Base-by-base conservation (phyloP, 768 basidiomycete genomes). In the Collybia mongolica region DNA sequence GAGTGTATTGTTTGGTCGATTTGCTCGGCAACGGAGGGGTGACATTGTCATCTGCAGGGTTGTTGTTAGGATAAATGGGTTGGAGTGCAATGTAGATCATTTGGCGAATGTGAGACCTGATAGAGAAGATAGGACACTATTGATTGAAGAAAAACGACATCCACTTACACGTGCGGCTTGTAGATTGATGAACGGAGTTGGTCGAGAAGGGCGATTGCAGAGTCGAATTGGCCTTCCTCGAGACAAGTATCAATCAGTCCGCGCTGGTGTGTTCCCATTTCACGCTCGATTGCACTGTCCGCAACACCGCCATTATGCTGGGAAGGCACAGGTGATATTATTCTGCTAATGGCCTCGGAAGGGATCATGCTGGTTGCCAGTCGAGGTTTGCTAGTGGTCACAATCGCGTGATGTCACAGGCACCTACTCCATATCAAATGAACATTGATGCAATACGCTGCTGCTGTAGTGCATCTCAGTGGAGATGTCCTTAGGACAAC, bases 141-240 rank as follows among this genome's bases (percentile, higher is more conserved):
- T 20, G 15, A 41, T 42, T 19, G 29, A 46, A 47, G 19, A 23
- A 26, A 32, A 38, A 45, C 11, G 23, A 40, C 38, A 46, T 38
- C 28, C 22, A 69, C 85, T 62, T 63, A 87, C 88, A 69, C 59
- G 9, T 79, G 77, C 6, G 87, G 88, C 45, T 67, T 81, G 65
- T 76, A 75, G 20, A 74, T 68, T n/a, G 76, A 61, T 0, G 81
- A 78, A 40, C 84, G 81, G 2, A 90, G 64, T 51, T 84, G 82
- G 51, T 81, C 80, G 1, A 91, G 75, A 22, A 80, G 66, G 12
- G 73, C 68, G 23, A 89, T 83, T 6, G 82, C 89, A 5, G 80
- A 73, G 57, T 88, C 83, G 54, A 86, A 88, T 51, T 89, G 86
- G 15, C 83, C 81, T 63, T 91, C 89, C 58, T 91, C 89, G 17